Percentiles rank a stretch among this genome's conserved stretches.
Conservation (phyloP, 805 yeast genomes). For the Zygotorulaspora danielsina region DNA sequence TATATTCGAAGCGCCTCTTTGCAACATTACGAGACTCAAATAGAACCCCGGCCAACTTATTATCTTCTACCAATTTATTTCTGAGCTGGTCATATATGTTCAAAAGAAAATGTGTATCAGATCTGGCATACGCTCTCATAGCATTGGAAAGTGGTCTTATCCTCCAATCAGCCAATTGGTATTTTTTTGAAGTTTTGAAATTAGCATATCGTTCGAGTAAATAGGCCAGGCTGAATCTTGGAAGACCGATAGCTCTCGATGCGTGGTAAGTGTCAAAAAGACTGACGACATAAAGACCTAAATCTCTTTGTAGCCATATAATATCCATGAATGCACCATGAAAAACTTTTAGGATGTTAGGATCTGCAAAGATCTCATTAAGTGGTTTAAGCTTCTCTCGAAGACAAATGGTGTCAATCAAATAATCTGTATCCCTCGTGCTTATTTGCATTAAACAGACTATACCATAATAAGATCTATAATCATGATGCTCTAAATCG, state of each 20-base stretch:
- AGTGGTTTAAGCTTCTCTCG: conserved; percentile 64
- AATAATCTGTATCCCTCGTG: conserved; percentile 73
- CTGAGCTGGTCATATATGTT: conserved; percentile 73
- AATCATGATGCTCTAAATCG: conserved; percentile 95
- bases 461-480: conserved; percentile 82
- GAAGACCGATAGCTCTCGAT: conserved; percentile 69
- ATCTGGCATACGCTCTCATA: conserved; percentile 82
- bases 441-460: conserved; percentile 93
- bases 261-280: conserved; percentile 94
- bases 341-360: conserved; percentile 75
- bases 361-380: conserved; percentile 77
- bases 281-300: conserved; percentile 85
- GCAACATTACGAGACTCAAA: conserved; percentile 77
- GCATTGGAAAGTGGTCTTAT: conserved; percentile 72
- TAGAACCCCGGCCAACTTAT: conserved; percentile 58
- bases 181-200: conserved; percentile 87
- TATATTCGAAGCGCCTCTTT: conserved; percentile 72
- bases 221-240: conserved; percentile 79
- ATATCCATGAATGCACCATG: conserved; percentile 98
- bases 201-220: conserved; percentile 73
- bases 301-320: conserved; percentile 92
- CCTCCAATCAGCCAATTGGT: conserved; percentile 97
- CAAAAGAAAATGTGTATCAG: conserved; percentile 89
- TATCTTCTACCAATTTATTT: conserved; percentile 51
- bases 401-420: conserved; percentile 77